A percentile compares a stretch with the other conserved stretches of the same genome.
phyloP scores from a whole-genome alignment of 768 basidiomycete genomes.

The Rhizopogon roseolus region DNA sequence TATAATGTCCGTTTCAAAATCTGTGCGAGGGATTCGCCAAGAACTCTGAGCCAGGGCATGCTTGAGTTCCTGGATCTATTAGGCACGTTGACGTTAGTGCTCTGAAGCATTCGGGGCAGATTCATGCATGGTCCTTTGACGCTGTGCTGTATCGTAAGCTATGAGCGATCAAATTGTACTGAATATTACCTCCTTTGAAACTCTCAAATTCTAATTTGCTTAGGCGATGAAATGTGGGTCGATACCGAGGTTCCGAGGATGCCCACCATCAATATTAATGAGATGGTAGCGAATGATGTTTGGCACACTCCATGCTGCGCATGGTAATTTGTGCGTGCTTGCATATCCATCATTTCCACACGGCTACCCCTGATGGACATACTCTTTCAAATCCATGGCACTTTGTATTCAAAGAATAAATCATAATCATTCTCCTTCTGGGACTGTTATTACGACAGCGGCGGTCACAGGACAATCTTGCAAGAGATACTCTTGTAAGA shows the following conservation, averaged over 20 bases:
- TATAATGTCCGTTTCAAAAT: background rate
- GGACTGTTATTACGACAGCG: too few relatives aligned
- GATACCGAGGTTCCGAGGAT: slow-evolving; percentile 10
- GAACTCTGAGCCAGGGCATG: background rate
- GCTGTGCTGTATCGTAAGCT: background rate
- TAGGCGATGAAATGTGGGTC: background rate
- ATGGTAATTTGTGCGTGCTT: too few relatives aligned
- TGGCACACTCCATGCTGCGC: background rate
- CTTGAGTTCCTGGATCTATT: background rate
- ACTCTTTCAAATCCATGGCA: background rate
- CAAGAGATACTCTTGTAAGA: background rate
- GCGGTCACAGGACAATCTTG: too few relatives aligned
- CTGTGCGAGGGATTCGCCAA: background rate
- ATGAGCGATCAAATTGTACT: background rate
- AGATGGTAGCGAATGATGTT: background rate
- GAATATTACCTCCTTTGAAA: background rate
- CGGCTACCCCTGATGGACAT: too few relatives aligned
- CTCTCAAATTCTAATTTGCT: background rate
- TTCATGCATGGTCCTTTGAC: background rate
- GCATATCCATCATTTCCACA: too few relatives aligned
- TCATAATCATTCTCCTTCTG: too few relatives aligned
- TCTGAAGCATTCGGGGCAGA: background rate
- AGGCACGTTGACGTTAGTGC: background rate
- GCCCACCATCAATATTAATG: background rate
- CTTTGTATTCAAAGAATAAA: background rate